Evolutionary conservation across 768 basidiomycete species (phyloP).

Genomic region (Leccinum pellstonianum): DNA sequence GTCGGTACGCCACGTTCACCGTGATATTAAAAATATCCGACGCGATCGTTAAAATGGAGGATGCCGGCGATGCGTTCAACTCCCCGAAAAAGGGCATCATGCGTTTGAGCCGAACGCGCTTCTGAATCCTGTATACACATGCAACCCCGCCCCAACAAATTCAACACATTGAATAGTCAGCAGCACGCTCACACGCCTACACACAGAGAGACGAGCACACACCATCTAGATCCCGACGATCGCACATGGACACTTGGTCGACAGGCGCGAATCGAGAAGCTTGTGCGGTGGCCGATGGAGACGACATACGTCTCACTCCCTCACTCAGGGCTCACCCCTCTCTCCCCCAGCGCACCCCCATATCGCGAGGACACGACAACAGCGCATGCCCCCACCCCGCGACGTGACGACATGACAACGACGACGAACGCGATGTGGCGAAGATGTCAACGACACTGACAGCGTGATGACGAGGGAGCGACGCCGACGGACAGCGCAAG

Average conservation of each 20-base stretch:
- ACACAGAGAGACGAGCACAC: constrained; percentile 12
- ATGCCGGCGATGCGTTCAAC: neutral
- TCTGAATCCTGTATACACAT: constrained; percentile 14
- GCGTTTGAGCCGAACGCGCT: constrained; percentile 4
- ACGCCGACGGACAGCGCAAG: too few relatives aligned
- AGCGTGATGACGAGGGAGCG: too few relatives aligned
- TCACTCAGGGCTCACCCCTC: too few relatives aligned
- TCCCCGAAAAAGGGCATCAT: neutral
- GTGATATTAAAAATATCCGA: neutral
- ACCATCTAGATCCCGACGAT: constrained; percentile 68
- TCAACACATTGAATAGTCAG: neutral
- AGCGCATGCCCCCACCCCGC: too few relatives aligned
- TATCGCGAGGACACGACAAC: too few relatives aligned
- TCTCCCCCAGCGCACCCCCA: too few relatives aligned
- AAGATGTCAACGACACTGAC: too few relatives aligned
- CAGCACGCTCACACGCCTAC: neutral
- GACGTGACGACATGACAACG: too few relatives aligned
- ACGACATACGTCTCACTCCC: too few relatives aligned
- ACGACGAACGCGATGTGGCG: too few relatives aligned
- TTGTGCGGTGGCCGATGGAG: too few relatives aligned
- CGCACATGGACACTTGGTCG: constrained; percentile 49
- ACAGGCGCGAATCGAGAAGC: too few relatives aligned
- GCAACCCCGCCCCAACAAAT: neutral
- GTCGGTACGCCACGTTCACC: neutral
- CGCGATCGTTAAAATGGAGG: neutral